Evolutionary conservation across 768 basidiomycete species (phyloP).

Genomic region (Macrolepiota fuliginosa): DNA sequence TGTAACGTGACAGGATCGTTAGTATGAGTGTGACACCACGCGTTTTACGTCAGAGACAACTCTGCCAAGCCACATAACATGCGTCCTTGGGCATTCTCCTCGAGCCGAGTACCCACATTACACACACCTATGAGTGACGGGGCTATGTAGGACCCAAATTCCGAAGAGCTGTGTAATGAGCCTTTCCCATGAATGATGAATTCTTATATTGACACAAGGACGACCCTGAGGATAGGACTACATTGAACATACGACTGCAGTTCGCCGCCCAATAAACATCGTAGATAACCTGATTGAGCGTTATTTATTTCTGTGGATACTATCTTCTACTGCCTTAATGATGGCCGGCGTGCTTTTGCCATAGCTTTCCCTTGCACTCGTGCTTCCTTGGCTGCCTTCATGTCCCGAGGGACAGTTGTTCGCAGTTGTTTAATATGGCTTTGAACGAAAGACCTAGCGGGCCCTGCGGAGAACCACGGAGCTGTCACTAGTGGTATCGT

Average conservation of each 20-base stretch:
- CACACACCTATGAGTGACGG: neutral
- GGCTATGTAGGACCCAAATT: neutral
- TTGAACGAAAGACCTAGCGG: slow-evolving; percentile 42
- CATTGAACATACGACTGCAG: too few relatives aligned
- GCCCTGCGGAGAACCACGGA: slow-evolving; percentile 53
- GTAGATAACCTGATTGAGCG: neutral
- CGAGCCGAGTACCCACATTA: neutral
- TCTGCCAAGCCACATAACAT: neutral
- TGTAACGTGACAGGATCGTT: slow-evolving; percentile 1
- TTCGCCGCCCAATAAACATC: too few relatives aligned
- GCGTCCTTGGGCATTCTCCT: neutral
- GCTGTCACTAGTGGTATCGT: slow-evolving; percentile 57
- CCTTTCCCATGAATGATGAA: neutral
- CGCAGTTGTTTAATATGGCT: slow-evolving; percentile 82
- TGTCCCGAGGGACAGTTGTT: slow-evolving; percentile 78
- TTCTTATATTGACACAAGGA: neutral
- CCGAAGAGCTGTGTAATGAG: neutral
- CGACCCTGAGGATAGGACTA: neutral
- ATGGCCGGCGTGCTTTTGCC: slow-evolving; percentile 37
- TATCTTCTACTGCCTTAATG: slow-evolving; percentile 13
- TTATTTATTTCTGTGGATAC: neutral
- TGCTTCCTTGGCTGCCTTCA: slow-evolving; percentile 64
- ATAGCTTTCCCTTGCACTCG: slow-evolving; percentile 48
- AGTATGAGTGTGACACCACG: slow-evolving; percentile 15
- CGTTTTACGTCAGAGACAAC: neutral